Evolutionary conservation across 1,139 yeast species (phyloP), one percentile per base, ranked within the genome.

Genomic region (Chernovozyma sophiae-reginae): DNA sequence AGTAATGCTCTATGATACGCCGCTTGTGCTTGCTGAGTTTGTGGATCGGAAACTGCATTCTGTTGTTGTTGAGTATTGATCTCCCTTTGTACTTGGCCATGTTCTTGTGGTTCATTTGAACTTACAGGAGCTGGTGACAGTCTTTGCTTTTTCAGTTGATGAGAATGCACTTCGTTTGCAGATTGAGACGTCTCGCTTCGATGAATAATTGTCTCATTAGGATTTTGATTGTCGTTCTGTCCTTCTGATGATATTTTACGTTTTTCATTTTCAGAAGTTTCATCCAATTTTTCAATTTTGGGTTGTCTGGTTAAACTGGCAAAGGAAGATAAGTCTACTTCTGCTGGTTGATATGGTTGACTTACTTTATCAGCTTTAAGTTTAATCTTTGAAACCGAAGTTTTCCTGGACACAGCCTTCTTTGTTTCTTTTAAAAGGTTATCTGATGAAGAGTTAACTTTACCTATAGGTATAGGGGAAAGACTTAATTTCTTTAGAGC

Each of bases 291-390:
- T 16, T 31, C 39, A 25, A 44, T 17, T 41, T 63, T 65, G 19
- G 72, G 71, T 46, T 70, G 76, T 35, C 76, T 55, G 4, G 76
- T 71, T 32, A 71, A 56, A 46, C 74, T 68, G 3, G 75, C 69
- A 53, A 70, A 69, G 14, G 73, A 59, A 4, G 73, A 64, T 43
- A 74, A 58, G 44, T 74, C 80, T 6, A 72, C 79, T 43, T 73
- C 75, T 1, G 80, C 79, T 0, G 79, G 79, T 38, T 69, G 73
- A 49, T 74, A 74, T 1, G 74, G 74, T 38, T 62, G 34, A 19
- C 18, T 26, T 12, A 34, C 39, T 29, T 34, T 40, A n/a, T 34
- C 31, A 18, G 32, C 30, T 30, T 39, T 33, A 3, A 44, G 49
- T 13, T 26, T 26, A 8, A 37, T 34, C 27, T 31, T 36, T 19